These are phyloP conservation scores for Collybiopsis confluens DNA, from an alignment of 768 basidiomycete species.

Conservation along the genomic window DNA sequence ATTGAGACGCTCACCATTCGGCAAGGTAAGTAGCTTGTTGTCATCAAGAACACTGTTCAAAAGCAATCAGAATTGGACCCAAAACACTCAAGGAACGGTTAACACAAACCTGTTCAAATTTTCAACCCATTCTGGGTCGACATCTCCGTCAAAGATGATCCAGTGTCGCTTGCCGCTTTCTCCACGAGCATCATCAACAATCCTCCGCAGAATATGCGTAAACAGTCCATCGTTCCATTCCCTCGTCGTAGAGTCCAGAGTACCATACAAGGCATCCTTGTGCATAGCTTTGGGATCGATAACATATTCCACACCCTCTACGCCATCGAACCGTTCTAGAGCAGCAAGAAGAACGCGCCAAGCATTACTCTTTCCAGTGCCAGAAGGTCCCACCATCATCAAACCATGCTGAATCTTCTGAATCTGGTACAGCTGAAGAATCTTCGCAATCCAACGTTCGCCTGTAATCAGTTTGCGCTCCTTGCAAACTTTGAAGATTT, in stretches of 20 bases:
- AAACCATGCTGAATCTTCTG: conserved; percentile 99
- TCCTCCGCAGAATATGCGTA: conserved; percentile 95
- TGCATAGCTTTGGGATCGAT: conserved; percentile 99
- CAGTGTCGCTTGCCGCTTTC: conserved; percentile 96
- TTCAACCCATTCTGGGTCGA: conserved; percentile 99
- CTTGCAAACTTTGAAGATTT: conserved; percentile 82
- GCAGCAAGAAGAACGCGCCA: conserved; percentile 94
- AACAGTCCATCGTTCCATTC: conserved; percentile 99
- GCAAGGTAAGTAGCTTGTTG: conserved; percentile 94
- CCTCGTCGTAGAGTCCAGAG: conserved; percentile 92
- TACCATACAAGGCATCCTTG: conserved; percentile 97
- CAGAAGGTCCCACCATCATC: conserved; percentile 99
- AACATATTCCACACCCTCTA: conserved; percentile 91
- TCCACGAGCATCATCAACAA: conserved; percentile 97
- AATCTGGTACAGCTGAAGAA: conserved; percentile 96
- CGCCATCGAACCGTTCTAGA: conserved; percentile 84
- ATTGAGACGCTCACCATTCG: conserved; percentile 97
- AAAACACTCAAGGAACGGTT: not conserved
- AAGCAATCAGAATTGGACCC: conserved; percentile 11
- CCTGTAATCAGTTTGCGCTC: conserved; percentile 85
- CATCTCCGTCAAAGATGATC: conserved; percentile 99
- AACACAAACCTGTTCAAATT: conserved; percentile 90
- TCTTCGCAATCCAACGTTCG: conserved; percentile 91
- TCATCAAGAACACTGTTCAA: conserved; percentile 87
- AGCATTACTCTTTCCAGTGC: conserved; percentile 93